phyloP scores from a whole-genome alignment of 768 basidiomycete genomes.

The Antrodiella citrinella region DNA sequence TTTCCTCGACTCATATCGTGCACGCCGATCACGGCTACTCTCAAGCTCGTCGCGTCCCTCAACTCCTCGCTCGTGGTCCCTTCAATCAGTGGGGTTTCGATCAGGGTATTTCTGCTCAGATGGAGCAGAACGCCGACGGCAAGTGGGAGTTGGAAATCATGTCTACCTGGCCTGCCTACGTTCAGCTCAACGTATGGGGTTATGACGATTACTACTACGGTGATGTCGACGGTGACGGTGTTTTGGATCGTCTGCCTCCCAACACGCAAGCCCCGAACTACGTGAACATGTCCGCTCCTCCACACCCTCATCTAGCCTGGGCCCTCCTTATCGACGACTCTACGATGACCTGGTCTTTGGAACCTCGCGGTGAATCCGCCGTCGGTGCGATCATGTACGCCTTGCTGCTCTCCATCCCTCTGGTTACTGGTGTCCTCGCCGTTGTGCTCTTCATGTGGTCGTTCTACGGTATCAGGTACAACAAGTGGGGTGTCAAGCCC shows the following conservation, averaged over 20 bases:
- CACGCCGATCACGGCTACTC: slow-evolving; percentile 69
- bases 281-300: slow-evolving; percentile 87
- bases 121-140: slow-evolving; percentile 56
- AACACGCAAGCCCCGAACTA: slow-evolving; percentile 81
- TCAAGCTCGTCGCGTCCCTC: slow-evolving; percentile 70
- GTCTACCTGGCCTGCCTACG: slow-evolving; percentile 82
- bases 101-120: slow-evolving; percentile 62
- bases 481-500: slow-evolving; percentile 82
- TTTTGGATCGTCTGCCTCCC: slow-evolving; percentile 86
- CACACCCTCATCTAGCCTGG: slow-evolving; percentile 85
- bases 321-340: slow-evolving; percentile 72
- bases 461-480: slow-evolving; percentile 94
- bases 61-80: slow-evolving; percentile 78
- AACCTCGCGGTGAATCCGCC: slow-evolving; percentile 74
- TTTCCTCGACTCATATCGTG: slow-evolving; percentile 56
- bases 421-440: slow-evolving; percentile 78
- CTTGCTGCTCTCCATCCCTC: slow-evolving; percentile 70
- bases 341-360: slow-evolving; percentile 65
- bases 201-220: slow-evolving; percentile 93
- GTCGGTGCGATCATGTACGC: slow-evolving; percentile 87
- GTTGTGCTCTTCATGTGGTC: slow-evolving; percentile 89
- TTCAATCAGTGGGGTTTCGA: slow-evolving; percentile 95
- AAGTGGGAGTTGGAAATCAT: slow-evolving; percentile 86
- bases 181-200: slow-evolving; percentile 87
- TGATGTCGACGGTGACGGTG: slow-evolving; percentile 78